Base-by-base conservation (phyloP, 1,284 basidiomycete genomes). In the Boletus sp. region DNA sequence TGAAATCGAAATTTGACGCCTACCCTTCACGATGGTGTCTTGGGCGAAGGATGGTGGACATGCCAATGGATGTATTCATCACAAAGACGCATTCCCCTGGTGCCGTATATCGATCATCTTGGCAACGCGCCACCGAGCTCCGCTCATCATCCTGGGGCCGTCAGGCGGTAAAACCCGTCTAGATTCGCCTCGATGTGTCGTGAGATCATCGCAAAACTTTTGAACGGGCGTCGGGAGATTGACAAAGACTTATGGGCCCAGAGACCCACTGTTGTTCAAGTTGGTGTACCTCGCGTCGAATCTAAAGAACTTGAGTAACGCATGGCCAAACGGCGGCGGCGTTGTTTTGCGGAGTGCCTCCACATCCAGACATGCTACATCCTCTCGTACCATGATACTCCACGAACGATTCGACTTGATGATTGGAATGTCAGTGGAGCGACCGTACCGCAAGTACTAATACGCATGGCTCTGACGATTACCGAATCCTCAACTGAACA, bases 211-310 rank as follows among this genome's bases (percentile, higher is more conserved):
- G 55, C 70, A 73, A 13, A 74, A 75, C 27, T 72, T 70, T 14
- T 75, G 57, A 8, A 89, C 82, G 6, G 80, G 77, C 2, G 66
- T 60, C 0, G 85, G 84, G 0, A 76, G 65, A 4, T 30, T 13
- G 25, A 19, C 14, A 12, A 9, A 22, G 17, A 50, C 14, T 1
- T 5, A 19, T 6, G n/a, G 8, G 2, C 12, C n/a, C n/a, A n/a
- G n/a, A 49, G 16, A 52, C 72, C 48, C 27, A 76, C 80, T 82
- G 53, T 81, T 71, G 54, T 85, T 85, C 32, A 84, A 55, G 59
- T 84, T 84, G 43, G 81, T 66, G 61, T 80, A 82, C n/a, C 65
- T 66, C 1, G 71, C 53, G 17, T 73, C 72, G 49, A 84, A 79
- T 19, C 63, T 68, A 59, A 79, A 83, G 53, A 75, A 72, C 43